phyloP scores from a whole-genome alignment of 225 moss, liverwort and hornwort species.

The Pseudisothecium myosuroides region DNA sequence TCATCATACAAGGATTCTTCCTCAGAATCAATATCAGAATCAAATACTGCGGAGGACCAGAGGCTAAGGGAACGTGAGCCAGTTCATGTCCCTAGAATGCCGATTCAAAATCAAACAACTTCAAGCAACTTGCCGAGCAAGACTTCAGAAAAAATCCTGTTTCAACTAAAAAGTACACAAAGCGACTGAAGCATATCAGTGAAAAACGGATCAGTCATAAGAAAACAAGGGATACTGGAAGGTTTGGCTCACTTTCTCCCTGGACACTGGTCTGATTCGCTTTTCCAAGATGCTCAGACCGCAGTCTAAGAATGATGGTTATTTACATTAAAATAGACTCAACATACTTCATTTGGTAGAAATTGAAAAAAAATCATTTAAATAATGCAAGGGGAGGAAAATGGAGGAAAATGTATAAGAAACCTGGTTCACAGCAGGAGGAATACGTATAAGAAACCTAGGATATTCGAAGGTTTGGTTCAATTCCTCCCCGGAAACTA shows the following conservation, averaged over 20 bases:
- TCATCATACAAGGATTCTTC: neutral
- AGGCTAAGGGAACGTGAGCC: neutral
- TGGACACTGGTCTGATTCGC: neutral
- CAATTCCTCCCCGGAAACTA: neutral
- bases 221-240: neutral
- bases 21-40: neutral
- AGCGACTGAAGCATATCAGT: neutral
- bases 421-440: conserved; percentile 54
- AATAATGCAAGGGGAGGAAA: neutral
- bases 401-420: no score
- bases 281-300: no score
- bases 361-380: neutral
- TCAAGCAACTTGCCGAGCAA: no score
- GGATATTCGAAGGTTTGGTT: neutral
- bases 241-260: neutral
- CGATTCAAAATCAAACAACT: neutral
- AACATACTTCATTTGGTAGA: neutral
- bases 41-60: neutral
- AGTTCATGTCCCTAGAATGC: neutral
- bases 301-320: neutral
- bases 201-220: neutral
- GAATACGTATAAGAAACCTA: neutral
- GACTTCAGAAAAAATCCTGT: neutral
- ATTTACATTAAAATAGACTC: neutral
- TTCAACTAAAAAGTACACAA: neutral